These are phyloP conservation scores for Phytophthora tubulina DNA, from an alignment of 352 stramenopile species.

Conservation along the genomic window DNA sequence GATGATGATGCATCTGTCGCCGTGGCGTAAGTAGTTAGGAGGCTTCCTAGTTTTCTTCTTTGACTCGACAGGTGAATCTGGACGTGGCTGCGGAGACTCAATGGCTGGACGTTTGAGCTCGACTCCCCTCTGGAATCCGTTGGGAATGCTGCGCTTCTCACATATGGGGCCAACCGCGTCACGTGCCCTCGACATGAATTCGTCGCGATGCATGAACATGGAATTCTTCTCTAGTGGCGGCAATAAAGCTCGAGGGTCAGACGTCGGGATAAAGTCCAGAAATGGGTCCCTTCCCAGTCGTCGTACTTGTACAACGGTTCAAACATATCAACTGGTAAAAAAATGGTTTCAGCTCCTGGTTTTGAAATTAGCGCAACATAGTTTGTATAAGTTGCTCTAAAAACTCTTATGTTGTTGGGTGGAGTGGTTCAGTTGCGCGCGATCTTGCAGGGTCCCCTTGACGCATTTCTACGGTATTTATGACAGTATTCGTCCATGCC, in stretches of 20 bases:
- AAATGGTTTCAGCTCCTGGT: too few relatives aligned
- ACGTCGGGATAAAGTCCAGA: neutral
- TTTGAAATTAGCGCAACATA: too few relatives aligned
- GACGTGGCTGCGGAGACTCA: neutral
- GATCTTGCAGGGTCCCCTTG: too few relatives aligned
- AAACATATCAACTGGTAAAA: too few relatives aligned
- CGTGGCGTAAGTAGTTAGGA: conserved; percentile 15
- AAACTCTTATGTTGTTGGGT: too few relatives aligned
- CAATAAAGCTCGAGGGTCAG: too few relatives aligned
- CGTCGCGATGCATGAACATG: neutral
- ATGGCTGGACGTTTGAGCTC: neutral
- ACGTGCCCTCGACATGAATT: neutral
- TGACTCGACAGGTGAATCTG: neutral
- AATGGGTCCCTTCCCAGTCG: conserved; percentile 15
- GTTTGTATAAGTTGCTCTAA: too few relatives aligned
- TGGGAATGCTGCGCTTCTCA: neutral
- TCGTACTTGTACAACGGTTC: neutral
- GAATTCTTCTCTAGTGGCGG: too few relatives aligned
- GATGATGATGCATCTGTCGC: conserved; percentile 15
- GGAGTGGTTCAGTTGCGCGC: too few relatives aligned
- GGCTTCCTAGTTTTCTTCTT: conserved; percentile 15
- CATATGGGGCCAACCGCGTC: too few relatives aligned
- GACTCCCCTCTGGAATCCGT: neutral
- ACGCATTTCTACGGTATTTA: too few relatives aligned
- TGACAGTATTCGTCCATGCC: too few relatives aligned